Evolutionary conservation across 257 asterid species (phyloP), one percentile per base, ranked within the genome.

Genomic region (Anisodus tanguticus): DNA sequence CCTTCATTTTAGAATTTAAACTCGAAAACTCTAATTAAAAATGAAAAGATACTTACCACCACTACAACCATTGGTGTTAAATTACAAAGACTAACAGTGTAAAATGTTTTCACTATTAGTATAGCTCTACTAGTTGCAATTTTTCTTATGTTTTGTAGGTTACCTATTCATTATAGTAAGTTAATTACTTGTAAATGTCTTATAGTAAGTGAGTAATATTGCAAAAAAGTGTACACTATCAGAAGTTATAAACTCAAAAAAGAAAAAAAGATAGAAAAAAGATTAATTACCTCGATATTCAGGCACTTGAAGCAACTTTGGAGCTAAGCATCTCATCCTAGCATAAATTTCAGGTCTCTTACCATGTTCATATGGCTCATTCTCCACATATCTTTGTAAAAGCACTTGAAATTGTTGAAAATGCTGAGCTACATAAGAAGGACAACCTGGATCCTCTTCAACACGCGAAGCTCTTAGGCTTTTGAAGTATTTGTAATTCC

Each of bases 241-340:
- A 31, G 35, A 31, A 31, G 35, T 31, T 31, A 31, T 31, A 31
- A 31, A 1, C 35, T 31, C 35, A 31, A 31, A 31, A 31, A 31
- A 31, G 35, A 31, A 31, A 41, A 19, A 62, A 16, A 55, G 60
- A 55, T 11, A 3, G 6, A 13, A 19, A 62, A 62, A 11, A 13
- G 15, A 1, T 9, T 85, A 94, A 11, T 26, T 86, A 95, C 98
- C 98, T 93, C 93, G 83, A 80, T 94, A 95, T 86, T 95, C 95
- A 0, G 99, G 98, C 57, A 95, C 97, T 74, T 95, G 99, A 80
- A 95, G 99, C 77, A 95, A 87, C 80, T 94, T 95, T 0, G 99
- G 97, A 0, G 97, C 95, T 79, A 89, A 83, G 45, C 97, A 89
- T 82, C 98, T 88, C 89, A 93, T 91, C 59, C 97, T 78, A 13